Evolutionary conservation across 495 filamentous ascomycete species (phyloP).

Genomic region (Penicillium daleae): DNA sequence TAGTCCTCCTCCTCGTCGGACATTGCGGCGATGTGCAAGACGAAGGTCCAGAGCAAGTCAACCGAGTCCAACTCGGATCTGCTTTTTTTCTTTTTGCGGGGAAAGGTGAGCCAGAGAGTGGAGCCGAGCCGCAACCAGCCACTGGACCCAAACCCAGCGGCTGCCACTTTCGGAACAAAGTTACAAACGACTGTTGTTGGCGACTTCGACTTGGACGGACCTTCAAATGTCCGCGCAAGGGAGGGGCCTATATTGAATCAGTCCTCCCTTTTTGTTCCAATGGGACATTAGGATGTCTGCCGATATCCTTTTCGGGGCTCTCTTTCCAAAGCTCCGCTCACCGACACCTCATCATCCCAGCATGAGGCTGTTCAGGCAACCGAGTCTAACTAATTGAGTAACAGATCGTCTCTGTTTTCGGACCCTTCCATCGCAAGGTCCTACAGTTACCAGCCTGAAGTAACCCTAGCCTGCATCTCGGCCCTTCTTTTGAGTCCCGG

Average conservation of each 20-base stretch:
- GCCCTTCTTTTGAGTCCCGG: constrained; percentile 11
- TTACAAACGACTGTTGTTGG: not conserved
- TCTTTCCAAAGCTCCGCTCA: not conserved
- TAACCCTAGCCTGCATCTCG: not conserved
- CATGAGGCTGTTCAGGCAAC: not conserved
- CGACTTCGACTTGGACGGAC: not conserved
- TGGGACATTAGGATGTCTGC: not conserved
- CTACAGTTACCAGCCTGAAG: not conserved
- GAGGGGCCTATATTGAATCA: not conserved
- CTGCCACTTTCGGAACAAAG: not conserved
- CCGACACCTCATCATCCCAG: not conserved
- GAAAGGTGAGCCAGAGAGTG: constrained; percentile 6
- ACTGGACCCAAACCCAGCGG: not conserved
- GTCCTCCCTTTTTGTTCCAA: not conserved
- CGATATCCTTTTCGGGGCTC: not conserved
- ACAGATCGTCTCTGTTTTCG: not conserved
- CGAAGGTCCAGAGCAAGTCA: not conserved
- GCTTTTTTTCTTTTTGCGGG: constrained; percentile 30
- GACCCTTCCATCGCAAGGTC: not conserved
- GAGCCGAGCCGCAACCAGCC: constrained; percentile 5
- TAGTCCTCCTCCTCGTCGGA: constrained; percentile 63
- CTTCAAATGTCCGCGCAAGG: not conserved
- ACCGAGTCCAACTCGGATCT: not conserved
- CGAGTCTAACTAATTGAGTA: not conserved
- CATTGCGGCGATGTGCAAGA: constrained; percentile 23